A percentile compares a stretch with the other conserved stretches of the same genome.
Conservation (phyloP, 768 basidiomycete genomes). For the Candolleomyces aberdarensis region DNA sequence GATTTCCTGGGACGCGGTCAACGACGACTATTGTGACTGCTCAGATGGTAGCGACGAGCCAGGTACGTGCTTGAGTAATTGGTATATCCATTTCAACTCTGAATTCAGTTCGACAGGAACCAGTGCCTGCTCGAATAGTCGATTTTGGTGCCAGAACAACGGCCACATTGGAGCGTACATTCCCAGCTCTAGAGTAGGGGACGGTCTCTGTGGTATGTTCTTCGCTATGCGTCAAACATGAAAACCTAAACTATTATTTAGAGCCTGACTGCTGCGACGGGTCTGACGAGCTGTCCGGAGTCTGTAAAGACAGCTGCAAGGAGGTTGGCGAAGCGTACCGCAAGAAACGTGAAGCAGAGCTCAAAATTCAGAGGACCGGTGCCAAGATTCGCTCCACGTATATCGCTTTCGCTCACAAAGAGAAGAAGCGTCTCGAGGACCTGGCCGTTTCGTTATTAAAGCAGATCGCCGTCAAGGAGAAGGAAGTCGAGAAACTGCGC, state of each 20-base stretch:
- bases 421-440: constrained; percentile 78
- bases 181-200: constrained; percentile 79
- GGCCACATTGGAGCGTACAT: constrained; percentile 86
- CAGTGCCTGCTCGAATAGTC: constrained; percentile 71
- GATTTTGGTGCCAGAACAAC: constrained; percentile 83
- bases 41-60: constrained; percentile 95
- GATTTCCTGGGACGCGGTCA: constrained; percentile 79
- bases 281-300: constrained; percentile 82
- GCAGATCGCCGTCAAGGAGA: constrained; percentile 63
- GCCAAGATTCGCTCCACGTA: constrained; percentile 90
- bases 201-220: constrained; percentile 86
- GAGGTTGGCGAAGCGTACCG: constrained; percentile 71
- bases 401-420: constrained; percentile 82
- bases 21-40: constrained; percentile 96
- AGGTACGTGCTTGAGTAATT: constrained; percentile 42
- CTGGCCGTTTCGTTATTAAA: constrained; percentile 48
- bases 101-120: constrained; percentile 52
- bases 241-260: constrained; percentile 23
- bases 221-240: not conserved
- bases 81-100: not conserved
- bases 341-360: constrained; percentile 66
- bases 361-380: constrained; percentile 80
- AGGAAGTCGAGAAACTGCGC: constrained; percentile 70
- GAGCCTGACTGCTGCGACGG: constrained; percentile 95
- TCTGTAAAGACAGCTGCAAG: constrained; percentile 76